A percentile compares a stretch with the other conserved stretches of the same genome.
Conservation (phyloP, 2,329 filamentous ascomycete species). For the Cordyceps militaris region DNA sequence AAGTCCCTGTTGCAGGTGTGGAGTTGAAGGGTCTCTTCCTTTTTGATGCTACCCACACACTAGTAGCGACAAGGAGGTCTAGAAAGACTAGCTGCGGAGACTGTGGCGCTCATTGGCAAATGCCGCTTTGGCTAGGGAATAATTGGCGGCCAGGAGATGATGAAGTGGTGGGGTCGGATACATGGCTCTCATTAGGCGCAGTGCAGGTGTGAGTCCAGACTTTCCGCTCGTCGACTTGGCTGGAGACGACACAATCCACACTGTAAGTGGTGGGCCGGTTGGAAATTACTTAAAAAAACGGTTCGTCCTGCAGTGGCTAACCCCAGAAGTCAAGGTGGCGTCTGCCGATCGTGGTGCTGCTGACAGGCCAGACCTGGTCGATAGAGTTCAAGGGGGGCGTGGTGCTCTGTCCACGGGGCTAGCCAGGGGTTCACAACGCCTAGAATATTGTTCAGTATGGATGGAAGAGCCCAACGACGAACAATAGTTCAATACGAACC, state of each 20-base stretch:
- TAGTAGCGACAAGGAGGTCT: background rate
- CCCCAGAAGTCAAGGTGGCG: slow-evolving; percentile 7
- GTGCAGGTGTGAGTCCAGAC: slow-evolving; percentile 1
- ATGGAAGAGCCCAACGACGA: background rate
- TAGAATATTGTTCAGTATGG: background rate
- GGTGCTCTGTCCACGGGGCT: background rate
- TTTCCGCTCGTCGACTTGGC: background rate
- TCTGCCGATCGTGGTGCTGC: slow-evolving; percentile 5
- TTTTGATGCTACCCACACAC: slow-evolving; percentile 6
- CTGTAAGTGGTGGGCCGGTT: background rate
- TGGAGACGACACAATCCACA: background rate
- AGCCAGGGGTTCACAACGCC: background rate
- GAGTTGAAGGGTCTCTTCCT: slow-evolving; percentile 3
- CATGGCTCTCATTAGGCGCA: background rate
- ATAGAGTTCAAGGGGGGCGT: slow-evolving; percentile 1
- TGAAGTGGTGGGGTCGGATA: background rate
- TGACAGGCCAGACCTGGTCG: background rate
- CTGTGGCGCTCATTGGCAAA: background rate
- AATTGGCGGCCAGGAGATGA: background rate
- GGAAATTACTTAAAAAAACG: slow-evolving; percentile 10
- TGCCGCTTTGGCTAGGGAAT: background rate
- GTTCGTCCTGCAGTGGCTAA: slow-evolving; percentile 1
- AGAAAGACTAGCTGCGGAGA: slow-evolving; percentile 2
- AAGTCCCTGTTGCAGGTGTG: slow-evolving; percentile 1
- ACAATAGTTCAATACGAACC: background rate